Percentiles rank a stretch among this genome's conserved stretches.
phyloP scores from a whole-genome alignment of 2,329 filamentous ascomycete genomes.

The Atkinsonella hypoxylon region DNA sequence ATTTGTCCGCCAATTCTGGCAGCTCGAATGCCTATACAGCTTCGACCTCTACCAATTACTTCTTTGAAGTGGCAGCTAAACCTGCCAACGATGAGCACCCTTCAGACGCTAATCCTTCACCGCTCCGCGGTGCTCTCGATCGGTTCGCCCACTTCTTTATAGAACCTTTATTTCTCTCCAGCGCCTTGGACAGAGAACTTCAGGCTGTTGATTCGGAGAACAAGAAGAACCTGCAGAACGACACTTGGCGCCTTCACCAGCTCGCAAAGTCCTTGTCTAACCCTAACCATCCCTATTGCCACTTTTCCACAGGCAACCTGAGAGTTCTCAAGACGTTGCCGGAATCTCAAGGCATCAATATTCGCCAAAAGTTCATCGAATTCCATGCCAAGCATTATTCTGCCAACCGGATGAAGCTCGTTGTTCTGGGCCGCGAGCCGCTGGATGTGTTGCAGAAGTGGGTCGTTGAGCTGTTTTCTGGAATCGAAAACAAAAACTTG shows the following conservation, averaged over 20 bases:
- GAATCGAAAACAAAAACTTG: constrained; percentile 71
- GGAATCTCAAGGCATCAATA: constrained; percentile 66
- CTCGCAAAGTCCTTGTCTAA: constrained; percentile 83
- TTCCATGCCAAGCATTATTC: constrained; percentile 88
- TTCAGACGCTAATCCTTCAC: constrained; percentile 43
- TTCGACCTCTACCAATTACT: constrained; percentile 91
- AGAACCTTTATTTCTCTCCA: constrained; percentile 72
- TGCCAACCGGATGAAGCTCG: constrained; percentile 86
- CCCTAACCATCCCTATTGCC: constrained; percentile 74
- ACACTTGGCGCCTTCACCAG: constrained; percentile 78
- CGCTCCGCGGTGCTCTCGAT: constrained; percentile 70
- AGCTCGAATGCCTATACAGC: constrained; percentile 93
- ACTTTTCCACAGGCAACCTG: constrained; percentile 85
- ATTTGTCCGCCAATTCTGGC: constrained; percentile 79
- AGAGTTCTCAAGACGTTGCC: constrained; percentile 76
- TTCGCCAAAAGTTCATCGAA: constrained; percentile 82
- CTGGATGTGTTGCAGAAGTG: constrained; percentile 74
- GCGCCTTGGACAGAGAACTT: constrained; percentile 76
- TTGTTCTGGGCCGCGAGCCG: constrained; percentile 69
- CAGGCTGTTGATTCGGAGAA: constrained; percentile 90
- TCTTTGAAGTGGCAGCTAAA: constrained; percentile 85
- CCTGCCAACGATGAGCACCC: constrained; percentile 48
- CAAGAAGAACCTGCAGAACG: constrained; percentile 92
- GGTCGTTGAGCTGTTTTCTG: constrained; percentile 73
- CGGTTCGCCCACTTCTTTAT: constrained; percentile 93